Conservation (phyloP, 805 yeast species). For the Saccharomycopsis capsularis region DNA sequence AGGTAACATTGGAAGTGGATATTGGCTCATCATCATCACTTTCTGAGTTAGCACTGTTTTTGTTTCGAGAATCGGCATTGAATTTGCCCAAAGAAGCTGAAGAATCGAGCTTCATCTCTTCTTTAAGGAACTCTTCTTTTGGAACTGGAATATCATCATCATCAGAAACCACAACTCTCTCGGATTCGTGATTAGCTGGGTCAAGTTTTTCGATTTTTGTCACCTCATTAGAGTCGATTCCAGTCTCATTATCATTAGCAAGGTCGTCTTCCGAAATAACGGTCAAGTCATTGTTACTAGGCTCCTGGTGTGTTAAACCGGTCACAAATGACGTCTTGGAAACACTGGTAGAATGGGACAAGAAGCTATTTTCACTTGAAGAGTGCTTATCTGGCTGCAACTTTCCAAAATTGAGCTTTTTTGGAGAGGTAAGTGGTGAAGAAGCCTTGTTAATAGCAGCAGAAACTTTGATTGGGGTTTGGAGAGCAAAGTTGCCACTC, state of each 20-base stretch:
- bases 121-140: slow-evolving; percentile 14
- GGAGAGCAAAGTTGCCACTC: background rate
- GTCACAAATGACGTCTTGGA: slow-evolving; percentile 11
- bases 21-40: background rate
- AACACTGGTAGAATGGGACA: slow-evolving; percentile 1
- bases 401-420: background rate
- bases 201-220: slow-evolving; percentile 3
- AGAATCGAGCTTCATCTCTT: background rate
- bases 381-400: background rate
- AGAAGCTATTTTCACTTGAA: slow-evolving; percentile 3
- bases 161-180: slow-evolving; percentile 7
- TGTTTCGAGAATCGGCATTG: background rate
- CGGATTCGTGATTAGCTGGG: background rate
- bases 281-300: slow-evolving; percentile 4
- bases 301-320: slow-evolving; percentile 13
- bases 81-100: background rate
- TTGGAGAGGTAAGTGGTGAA: background rate
- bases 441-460: background rate
- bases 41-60: background rate
- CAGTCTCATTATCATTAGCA: background rate
- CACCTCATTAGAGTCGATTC: background rate
- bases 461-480: background rate
- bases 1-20: background rate
- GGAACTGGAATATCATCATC: slow-evolving; percentile 22
- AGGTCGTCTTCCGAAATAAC: slow-evolving; percentile 1